Conservation (phyloP, 148 eudicot genomes). For the Camellia japonica region DNA sequence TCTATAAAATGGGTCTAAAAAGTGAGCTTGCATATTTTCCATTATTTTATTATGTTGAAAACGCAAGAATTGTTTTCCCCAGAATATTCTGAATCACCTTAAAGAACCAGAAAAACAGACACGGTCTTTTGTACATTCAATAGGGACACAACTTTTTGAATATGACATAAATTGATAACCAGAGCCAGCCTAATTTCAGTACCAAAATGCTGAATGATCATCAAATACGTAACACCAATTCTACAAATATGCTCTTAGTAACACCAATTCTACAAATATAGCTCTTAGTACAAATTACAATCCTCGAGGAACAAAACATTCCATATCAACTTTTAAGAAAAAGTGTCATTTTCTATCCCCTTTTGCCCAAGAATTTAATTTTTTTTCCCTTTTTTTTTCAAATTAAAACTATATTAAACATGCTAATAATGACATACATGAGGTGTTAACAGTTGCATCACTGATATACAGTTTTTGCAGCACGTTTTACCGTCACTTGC, state of each 20-base stretch:
- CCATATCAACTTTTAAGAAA: too few relatives aligned
- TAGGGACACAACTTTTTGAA: background rate
- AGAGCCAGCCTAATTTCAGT: background rate
- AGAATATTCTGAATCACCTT: background rate
- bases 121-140: background rate
- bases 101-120: background rate
- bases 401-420: background rate
- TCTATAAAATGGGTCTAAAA: too few relatives aligned
- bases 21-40: too few relatives aligned
- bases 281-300: background rate
- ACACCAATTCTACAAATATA: background rate
- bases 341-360: background rate
- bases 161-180: background rate
- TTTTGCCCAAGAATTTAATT: background rate
- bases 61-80: background rate
- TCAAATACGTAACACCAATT: background rate
- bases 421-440: background rate
- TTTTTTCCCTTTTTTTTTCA: background rate
- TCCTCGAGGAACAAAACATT: background rate
- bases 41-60: background rate
- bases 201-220: background rate
- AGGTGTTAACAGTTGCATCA: conserved; percentile 14
- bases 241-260: background rate
- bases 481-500: conserved; percentile 90
- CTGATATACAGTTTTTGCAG: conserved; percentile 89